Base-by-base conservation (phyloP, 176 grass and related monocot species). In the Phragmites australis region DNA sequence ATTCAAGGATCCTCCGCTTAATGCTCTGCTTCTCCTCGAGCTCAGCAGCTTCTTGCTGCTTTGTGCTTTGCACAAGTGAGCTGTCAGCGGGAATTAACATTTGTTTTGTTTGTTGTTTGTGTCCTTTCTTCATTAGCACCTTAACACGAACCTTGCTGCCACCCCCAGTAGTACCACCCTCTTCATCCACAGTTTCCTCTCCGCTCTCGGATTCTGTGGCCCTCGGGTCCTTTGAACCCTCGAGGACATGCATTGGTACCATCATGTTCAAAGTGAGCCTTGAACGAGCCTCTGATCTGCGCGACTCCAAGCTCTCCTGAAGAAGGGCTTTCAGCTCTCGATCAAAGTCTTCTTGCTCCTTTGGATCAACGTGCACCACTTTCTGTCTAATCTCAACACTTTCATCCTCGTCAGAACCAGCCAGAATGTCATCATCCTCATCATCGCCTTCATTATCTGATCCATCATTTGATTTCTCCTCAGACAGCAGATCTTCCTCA, bases 341-440 rank as follows among this genome's bases (percentile, higher is more conserved):
- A 46, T 99, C 97, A 65, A 99, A 99, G 75, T 99, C 97, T 79
- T 95, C 97, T 84, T 89, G 89, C 80, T 96, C 97, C 76, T 94
- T 91, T 25, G 82, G 93, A 93, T 99, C 93, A 83, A 99, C 68
- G 68, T 93, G 81, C 68, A 91, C 69, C 3, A 90, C 72, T 78
- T 99, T 91, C 82, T 99, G 87, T 74, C 97, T 91, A 51, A 99
- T 82, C 27, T 83, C 87, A 67, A 99, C 88, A 71, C 72, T 85
- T 70, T 91, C 96, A 72, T 96, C 97, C 84, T 99, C 97, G 75
- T 97, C 93, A 86, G 96, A 93, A 88, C 85, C 90, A 75, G 74
- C 79, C n/a, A 81, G 81, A 27, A 89, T 90, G 19, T 73, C 92
- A 65, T 99, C 87, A 19, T 94, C 94, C 21, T 97, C 94, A 49